Base-by-base conservation (phyloP, 805 yeast species). In the Candida montana region DNA sequence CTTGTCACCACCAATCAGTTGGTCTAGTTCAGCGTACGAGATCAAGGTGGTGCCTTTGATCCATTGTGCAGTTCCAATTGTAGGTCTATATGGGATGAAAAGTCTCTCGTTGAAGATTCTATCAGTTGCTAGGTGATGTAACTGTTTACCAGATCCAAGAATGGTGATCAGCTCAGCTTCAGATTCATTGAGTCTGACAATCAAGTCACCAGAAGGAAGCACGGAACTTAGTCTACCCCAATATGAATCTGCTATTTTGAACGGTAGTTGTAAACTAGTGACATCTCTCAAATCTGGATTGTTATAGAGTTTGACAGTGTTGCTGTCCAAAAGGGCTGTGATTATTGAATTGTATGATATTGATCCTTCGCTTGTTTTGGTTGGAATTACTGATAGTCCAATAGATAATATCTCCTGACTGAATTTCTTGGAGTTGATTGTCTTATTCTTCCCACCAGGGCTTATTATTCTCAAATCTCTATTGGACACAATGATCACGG, bases 31-130 rank as follows among this genome's bases (percentile, higher is more conserved):
- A 1, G 72, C 69, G 18, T 73, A 59, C 2, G 79, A 65, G n/a
- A 82, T 72, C 46, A 72, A 70, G 16, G 77, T 77, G 0, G 83
- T 66, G 3, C 96, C 96, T 50, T 82, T 77, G 7, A 93, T 86
- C 93, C 96, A 85, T 59, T 83, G 91, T 33, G 85, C 67, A 0
- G 93, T 75, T 29, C 88, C 77, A 7, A 86, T 77, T 5, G 77
- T 71, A 2, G 99, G 99, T 36, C 98, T 71, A 26, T 77, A 75
- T 2, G 96, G 95, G 17, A 83, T 74, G 6, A 73, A 64, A 34
- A 83, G 70, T 46, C 78, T 75, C 20, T 77, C 82, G 54, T 85
- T 83, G 64, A 82, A 90, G 28, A 93, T 63, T 2, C 71, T 63
- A 58, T 86, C 95, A 1, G 68, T 58, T n/a, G 52, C 46, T 0